Evolutionary conservation across 2,329 filamentous ascomycete genomes (phyloP).

Genomic region (Clonostachys rhizophaga): DNA sequence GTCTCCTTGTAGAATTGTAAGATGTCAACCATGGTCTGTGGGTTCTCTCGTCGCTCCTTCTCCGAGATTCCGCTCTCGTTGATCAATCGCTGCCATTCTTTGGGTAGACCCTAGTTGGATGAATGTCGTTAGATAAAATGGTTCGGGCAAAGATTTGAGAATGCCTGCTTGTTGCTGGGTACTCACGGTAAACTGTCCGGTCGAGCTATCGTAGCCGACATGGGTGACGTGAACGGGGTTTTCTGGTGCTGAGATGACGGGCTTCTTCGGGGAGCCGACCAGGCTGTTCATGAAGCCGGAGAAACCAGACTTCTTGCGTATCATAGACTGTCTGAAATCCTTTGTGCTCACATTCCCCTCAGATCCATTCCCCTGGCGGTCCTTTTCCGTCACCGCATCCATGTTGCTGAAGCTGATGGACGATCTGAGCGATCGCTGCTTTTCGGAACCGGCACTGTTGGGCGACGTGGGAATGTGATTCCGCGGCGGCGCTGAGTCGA

Average conservation of each 20-base stretch:
- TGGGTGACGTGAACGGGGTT: slow-evolving; percentile 98
- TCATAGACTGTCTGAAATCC: slow-evolving; percentile 53
- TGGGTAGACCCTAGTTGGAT: slow-evolving; percentile 71
- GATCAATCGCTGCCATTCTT: slow-evolving; percentile 95
- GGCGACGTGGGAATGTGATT: slow-evolving; percentile 22
- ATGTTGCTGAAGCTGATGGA: slow-evolving; percentile 49
- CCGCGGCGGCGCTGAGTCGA: slow-evolving; percentile 3
- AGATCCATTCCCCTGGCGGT: slow-evolving; percentile 7
- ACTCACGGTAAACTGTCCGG: slow-evolving; percentile 91
- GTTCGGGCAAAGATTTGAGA: neutral
- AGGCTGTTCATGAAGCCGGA: slow-evolving; percentile 81
- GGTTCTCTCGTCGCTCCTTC: slow-evolving; percentile 92
- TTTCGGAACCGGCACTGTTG: slow-evolving; percentile 48
- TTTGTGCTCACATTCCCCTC: slow-evolving; percentile 19
- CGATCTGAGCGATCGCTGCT: slow-evolving; percentile 55
- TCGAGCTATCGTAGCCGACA: slow-evolving; percentile 94
- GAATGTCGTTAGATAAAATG: neutral
- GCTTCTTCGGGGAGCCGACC: slow-evolving; percentile 81
- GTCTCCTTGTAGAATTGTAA: slow-evolving; percentile 97
- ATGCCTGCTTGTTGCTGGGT: neutral
- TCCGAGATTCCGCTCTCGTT: slow-evolving; percentile 95
- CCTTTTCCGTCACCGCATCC: slow-evolving; percentile 27
- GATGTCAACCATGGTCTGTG: slow-evolving; percentile 92
- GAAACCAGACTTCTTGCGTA: slow-evolving; percentile 84
- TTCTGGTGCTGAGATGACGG: slow-evolving; percentile 94